phyloP scores from a whole-genome alignment of 2,329 filamentous ascomycete species.

The Chrysoporthe deuterocubensis region DNA sequence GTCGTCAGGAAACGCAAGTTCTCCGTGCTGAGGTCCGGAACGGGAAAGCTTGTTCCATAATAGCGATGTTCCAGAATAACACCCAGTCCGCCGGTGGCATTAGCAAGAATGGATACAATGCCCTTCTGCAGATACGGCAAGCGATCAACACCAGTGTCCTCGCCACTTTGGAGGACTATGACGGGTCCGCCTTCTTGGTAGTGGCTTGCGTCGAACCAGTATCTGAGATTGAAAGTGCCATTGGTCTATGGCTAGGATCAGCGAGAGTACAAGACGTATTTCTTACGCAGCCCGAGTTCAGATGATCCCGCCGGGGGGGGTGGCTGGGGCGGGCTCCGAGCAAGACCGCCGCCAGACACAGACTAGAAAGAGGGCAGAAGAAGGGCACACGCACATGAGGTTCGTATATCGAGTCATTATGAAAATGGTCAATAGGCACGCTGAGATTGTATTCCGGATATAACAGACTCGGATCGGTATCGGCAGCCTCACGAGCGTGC shows the following conservation, averaged over 20 bases:
- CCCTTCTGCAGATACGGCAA: constrained; percentile 78
- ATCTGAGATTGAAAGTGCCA: constrained; percentile 71
- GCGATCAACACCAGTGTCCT: constrained; percentile 66
- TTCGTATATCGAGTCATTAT: constrained; percentile 76
- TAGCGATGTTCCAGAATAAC: constrained; percentile 88
- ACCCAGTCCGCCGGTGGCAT: constrained; percentile 74
- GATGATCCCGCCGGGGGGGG: too few relatives aligned
- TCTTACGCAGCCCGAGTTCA: too few relatives aligned
- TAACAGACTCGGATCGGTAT: constrained; percentile 24
- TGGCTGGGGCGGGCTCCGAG: neutral
- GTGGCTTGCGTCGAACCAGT: constrained; percentile 80
- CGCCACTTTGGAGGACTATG: constrained; percentile 75
- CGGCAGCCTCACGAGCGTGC: constrained; percentile 1
- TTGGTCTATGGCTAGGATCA: constrained; percentile 44
- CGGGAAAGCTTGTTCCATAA: constrained; percentile 78
- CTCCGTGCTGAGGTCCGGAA: constrained; percentile 65
- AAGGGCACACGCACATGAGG: constrained; percentile 57
- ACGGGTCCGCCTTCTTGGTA: constrained; percentile 81
- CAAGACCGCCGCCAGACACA: too few relatives aligned
- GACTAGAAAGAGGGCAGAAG: neutral
- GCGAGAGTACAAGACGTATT: neutral
- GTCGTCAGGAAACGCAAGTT: constrained; percentile 82
- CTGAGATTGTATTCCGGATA: constrained; percentile 47
- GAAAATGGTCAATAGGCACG: constrained; percentile 78
- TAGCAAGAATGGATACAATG: constrained; percentile 70